Evolutionary conservation across 805 yeast genomes (phyloP).

Genomic region (Hemisphaericaspora nanyangensis): DNA sequence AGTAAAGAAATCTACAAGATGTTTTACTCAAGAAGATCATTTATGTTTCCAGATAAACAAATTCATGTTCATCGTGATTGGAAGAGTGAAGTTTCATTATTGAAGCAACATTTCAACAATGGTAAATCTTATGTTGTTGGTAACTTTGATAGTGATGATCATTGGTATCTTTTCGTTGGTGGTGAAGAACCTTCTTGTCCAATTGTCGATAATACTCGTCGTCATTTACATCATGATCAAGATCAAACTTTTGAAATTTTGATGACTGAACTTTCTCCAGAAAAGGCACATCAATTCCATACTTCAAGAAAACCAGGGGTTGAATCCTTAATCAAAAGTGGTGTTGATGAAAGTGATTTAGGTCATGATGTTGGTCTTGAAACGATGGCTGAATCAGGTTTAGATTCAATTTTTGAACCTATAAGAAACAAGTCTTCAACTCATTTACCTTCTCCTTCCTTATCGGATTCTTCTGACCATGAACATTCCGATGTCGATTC

Average conservation of each 20-base stretch:
- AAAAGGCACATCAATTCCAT: slow-evolving; percentile 54
- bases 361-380: slow-evolving; percentile 80
- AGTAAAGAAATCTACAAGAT: slow-evolving; percentile 44
- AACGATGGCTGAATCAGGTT: slow-evolving; percentile 59
- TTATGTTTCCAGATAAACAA: slow-evolving; percentile 90
- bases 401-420: slow-evolving; percentile 52
- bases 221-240: not conserved
- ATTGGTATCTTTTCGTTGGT: slow-evolving; percentile 85
- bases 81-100: slow-evolving; percentile 71
- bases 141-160: slow-evolving; percentile 65
- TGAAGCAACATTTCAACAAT: slow-evolving; percentile 59
- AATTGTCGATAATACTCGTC: slow-evolving; percentile 4
- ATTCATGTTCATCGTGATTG: slow-evolving; percentile 77
- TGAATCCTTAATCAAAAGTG: slow-evolving; percentile 34
- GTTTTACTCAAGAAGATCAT: slow-evolving; percentile 86
- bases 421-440: slow-evolving; percentile 1
- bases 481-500: slow-evolving; percentile 9
- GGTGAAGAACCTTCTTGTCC: slow-evolving; percentile 26
- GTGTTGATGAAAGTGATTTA: slow-evolving; percentile 53
- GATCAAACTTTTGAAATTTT: slow-evolving; percentile 85
- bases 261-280: slow-evolving; percentile 78
- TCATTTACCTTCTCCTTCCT: slow-evolving; percentile 34
- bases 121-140: slow-evolving; percentile 78
- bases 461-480: slow-evolving; percentile 24
- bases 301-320: slow-evolving; percentile 46